phyloP scores from a whole-genome alignment of 2,329 filamentous ascomycete genomes.

The Colletotrichum cereale region DNA sequence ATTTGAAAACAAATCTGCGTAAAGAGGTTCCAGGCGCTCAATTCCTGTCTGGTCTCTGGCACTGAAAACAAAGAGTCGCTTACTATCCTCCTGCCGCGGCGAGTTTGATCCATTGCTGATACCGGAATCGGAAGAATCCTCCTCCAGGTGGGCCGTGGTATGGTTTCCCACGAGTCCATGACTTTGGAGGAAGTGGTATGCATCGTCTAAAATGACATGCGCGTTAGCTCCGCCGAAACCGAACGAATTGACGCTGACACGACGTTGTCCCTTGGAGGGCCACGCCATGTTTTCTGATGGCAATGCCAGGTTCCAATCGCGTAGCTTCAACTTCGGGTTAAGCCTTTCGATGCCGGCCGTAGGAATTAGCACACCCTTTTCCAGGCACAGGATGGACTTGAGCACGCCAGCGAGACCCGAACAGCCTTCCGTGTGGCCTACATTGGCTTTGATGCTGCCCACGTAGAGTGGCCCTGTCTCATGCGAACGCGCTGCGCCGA shows the following conservation, averaged over 20 bases:
- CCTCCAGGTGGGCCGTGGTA: background rate
- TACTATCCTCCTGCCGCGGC: constrained; percentile 1
- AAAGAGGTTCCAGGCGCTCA: background rate
- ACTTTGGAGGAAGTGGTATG: constrained; percentile 7
- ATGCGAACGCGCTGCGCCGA: constrained; percentile 52
- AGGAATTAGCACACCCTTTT: constrained; percentile 59
- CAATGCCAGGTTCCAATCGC: constrained; percentile 45
- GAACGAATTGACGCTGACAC: constrained; percentile 53
- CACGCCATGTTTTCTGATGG: constrained; percentile 43
- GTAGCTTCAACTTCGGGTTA: constrained; percentile 56
- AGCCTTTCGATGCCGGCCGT: constrained; percentile 62
- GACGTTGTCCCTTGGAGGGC: constrained; percentile 55
- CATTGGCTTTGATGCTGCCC: constrained; percentile 51
- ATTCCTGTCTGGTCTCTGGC: constrained; percentile 18
- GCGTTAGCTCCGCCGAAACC: constrained; percentile 37
- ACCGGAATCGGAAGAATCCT: constrained; percentile 11
- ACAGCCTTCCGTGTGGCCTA: constrained; percentile 60
- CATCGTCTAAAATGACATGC: constrained; percentile 47
- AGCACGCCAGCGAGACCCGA: constrained; percentile 57
- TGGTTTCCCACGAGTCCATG: constrained; percentile 11
- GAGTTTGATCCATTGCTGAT: constrained; percentile 17
- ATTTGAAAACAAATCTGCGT: background rate
- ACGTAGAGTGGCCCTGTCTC: constrained; percentile 48
- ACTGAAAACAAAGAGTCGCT: constrained; percentile 18
- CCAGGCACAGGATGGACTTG: constrained; percentile 56